Percentiles rank a stretch among this genome's conserved stretches.
These are phyloP conservation scores for Trametes cinnabarina DNA, from an alignment of 768 basidiomycete genomes.

Conservation along the genomic window DNA sequence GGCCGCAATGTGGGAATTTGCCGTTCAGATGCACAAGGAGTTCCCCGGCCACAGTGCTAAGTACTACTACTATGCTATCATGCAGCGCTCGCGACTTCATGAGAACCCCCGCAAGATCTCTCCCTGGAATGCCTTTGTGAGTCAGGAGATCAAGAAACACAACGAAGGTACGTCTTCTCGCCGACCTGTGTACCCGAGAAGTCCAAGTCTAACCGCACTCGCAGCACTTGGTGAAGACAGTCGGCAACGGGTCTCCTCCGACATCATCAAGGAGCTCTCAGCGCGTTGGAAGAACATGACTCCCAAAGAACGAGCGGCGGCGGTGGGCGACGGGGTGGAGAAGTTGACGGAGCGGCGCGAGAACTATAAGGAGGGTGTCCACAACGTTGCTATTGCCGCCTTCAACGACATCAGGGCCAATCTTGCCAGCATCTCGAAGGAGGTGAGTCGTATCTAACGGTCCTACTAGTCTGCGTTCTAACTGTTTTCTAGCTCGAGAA, in stretches of 20 bases:
- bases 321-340: neutral
- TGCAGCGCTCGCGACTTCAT: neutral
- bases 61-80: neutral
- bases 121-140: neutral
- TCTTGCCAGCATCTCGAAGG: neutral
- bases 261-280: neutral
- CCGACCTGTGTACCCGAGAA: neutral
- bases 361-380: neutral
- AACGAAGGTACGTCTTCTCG: neutral
- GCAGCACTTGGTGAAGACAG: neutral
- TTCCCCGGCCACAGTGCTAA: neutral
- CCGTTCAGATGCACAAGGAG: neutral
- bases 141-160: neutral
- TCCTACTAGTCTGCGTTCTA: neutral
- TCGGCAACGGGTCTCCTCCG: neutral
- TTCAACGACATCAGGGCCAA: constrained; percentile 13
- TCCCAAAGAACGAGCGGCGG: neutral
- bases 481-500: neutral
- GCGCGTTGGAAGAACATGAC: neutral
- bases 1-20: neutral
- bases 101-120: neutral
- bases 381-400: neutral
- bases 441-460: neutral
- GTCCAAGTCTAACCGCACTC: no score
- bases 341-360: neutral